phyloP scores from a whole-genome alignment of 768 basidiomycete genomes.

The Lactarius indigo region DNA sequence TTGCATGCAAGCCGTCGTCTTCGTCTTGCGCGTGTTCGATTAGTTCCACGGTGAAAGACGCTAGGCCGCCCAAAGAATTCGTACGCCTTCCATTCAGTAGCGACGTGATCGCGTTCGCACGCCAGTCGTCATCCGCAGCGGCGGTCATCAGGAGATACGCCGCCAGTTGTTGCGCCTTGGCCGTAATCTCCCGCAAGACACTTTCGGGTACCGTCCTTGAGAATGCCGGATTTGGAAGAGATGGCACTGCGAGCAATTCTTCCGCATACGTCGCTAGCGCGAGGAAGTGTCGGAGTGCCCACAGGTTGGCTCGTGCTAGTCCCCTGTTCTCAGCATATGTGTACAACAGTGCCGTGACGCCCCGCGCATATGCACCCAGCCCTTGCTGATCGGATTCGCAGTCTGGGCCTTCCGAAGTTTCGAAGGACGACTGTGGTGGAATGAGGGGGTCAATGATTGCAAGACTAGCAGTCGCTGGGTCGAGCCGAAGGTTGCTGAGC shows the following conservation, averaged over 20 bases:
- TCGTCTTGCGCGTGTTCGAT: slow-evolving; percentile 32
- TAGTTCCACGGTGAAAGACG: slow-evolving; percentile 36
- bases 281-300: slow-evolving; percentile 69
- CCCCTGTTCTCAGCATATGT: slow-evolving; percentile 57
- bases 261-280: slow-evolving; percentile 58
- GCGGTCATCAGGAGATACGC: slow-evolving; percentile 59
- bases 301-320: slow-evolving; percentile 53
- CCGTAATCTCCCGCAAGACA: slow-evolving; percentile 40
- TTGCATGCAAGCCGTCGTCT: slow-evolving; percentile 52
- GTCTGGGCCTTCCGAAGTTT: slow-evolving; percentile 11
- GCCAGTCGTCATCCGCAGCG: slow-evolving; percentile 48
- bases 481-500: slow-evolving; percentile 39
- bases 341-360: slow-evolving; percentile 51
- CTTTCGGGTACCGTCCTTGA: slow-evolving; percentile 34
- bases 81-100: slow-evolving; percentile 32
- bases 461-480: slow-evolving; percentile 50
- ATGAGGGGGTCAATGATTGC: slow-evolving; percentile 59
- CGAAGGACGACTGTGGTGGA: slow-evolving; percentile 39
- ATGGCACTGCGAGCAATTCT: slow-evolving; percentile 56
- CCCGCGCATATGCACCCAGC: slow-evolving; percentile 62
- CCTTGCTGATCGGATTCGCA: slow-evolving; percentile 45
- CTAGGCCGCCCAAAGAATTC: slow-evolving; percentile 28
- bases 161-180: slow-evolving; percentile 48
- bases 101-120: slow-evolving; percentile 39
- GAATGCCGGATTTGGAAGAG: slow-evolving; percentile 49